A percentile compares a stretch with the other conserved stretches of the same genome.
These are phyloP conservation scores for Metschnikowia borealis DNA, from an alignment of 805 yeast genomes.

Conservation along the genomic window DNA sequence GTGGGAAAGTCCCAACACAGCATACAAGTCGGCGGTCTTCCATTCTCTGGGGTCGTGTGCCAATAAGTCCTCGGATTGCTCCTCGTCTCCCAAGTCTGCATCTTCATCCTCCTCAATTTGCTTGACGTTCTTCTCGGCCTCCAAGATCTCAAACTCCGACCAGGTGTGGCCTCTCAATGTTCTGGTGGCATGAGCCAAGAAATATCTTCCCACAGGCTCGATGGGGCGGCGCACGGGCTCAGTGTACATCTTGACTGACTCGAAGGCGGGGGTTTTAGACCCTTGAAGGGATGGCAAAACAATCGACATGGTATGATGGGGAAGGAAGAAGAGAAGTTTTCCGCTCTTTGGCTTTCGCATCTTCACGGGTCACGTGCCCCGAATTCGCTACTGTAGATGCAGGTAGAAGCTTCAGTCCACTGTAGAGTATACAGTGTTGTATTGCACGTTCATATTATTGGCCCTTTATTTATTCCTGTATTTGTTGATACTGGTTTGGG, in stretches of 20 bases:
- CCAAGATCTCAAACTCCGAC: slow-evolving; percentile 93
- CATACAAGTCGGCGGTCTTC: slow-evolving; percentile 95
- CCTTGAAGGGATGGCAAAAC: slow-evolving; percentile 50
- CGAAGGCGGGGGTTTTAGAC: slow-evolving; percentile 45
- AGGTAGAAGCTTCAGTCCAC: not conserved
- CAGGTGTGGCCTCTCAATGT: slow-evolving; percentile 95
- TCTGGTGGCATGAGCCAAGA: slow-evolving; percentile 95
- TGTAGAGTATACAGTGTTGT: too few species aligned
- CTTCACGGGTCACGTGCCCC: not conserved
- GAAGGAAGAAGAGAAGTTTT: not conserved
- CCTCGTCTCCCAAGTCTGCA: slow-evolving; percentile 73
- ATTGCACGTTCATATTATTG: too few species aligned
- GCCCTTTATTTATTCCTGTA: too few species aligned
- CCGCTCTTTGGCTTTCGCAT: not conserved
- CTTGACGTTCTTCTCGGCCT: slow-evolving; percentile 83
- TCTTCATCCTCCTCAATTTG: slow-evolving; percentile 58
- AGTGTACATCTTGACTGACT: slow-evolving; percentile 47
- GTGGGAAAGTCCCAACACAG: slow-evolving; percentile 89
- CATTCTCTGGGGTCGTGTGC: slow-evolving; percentile 96
- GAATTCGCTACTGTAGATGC: not conserved
- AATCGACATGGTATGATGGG: slow-evolving; percentile 29
- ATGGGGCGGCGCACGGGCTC: slow-evolving; percentile 72
- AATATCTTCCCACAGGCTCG: slow-evolving; percentile 96
- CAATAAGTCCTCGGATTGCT: slow-evolving; percentile 64
- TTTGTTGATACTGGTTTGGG: too few species aligned